Evolutionary conservation across 306 rosid genomes (phyloP).

Genomic region (Sicyos baderoa): DNA sequence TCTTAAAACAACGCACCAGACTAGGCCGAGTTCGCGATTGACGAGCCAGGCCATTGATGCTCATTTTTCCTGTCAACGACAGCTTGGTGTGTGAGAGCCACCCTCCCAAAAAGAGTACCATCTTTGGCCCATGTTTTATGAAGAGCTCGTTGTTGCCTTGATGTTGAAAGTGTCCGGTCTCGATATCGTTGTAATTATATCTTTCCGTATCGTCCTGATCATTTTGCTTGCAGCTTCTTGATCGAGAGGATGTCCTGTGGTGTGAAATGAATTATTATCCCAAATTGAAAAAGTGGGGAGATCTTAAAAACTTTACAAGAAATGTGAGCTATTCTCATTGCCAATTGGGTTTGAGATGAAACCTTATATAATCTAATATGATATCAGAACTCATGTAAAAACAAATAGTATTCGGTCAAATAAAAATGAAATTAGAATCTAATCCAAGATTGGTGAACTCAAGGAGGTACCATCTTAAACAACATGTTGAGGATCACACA

Average conservation of each 20-base stretch:
- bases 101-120: conserved; percentile 40
- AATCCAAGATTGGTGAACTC: too few relatives aligned
- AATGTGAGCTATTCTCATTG: neutral
- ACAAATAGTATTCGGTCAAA: too few relatives aligned
- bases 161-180: conserved; percentile 36
- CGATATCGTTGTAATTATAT: conserved; percentile 30
- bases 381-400: too few relatives aligned
- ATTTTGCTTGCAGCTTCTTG: conserved; percentile 23
- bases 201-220: conserved; percentile 24
- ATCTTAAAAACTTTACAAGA: neutral
- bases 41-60: conserved; percentile 28
- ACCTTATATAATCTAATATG: too few relatives aligned
- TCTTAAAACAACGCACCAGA: conserved; percentile 43
- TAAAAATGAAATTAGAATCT: too few relatives aligned
- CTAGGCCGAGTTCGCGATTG: conserved; percentile 31
- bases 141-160: conserved; percentile 19
- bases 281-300: too few relatives aligned
- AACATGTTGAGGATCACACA: too few relatives aligned
- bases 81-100: conserved; percentile 37
- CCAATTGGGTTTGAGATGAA: too few relatives aligned
- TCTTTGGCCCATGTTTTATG: conserved; percentile 21
- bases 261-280: neutral
- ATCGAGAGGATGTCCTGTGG: conserved; percentile 33
- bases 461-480: too few relatives aligned
- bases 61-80: conserved; percentile 26